These are phyloP conservation scores for Aeschynomene evenia DNA, from an alignment of 306 rosid species.

Conservation along the genomic window DNA sequence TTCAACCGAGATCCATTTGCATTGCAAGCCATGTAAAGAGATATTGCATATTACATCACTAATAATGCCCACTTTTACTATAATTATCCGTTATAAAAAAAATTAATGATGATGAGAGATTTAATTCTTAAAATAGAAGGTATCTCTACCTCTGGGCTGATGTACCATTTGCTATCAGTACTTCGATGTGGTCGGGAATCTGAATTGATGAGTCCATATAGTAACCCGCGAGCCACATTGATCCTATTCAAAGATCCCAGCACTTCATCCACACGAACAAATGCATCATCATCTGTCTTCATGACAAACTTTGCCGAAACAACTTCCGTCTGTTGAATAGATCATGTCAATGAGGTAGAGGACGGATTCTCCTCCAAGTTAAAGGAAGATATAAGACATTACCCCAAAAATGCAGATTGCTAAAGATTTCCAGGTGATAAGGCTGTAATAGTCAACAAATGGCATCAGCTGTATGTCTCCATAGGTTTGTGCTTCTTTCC, in stretches of 20 bases:
- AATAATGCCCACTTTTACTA: not conserved
- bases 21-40: not conserved
- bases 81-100: conserved; percentile 12
- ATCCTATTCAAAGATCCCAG: no score
- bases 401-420: conserved; percentile 97
- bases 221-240: conserved; percentile 61
- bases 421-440: conserved; percentile 95
- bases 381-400: conserved; percentile 41
- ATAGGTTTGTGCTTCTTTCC: no score
- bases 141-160: conserved; percentile 71
- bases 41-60: not conserved
- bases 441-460: conserved; percentile 94
- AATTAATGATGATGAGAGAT: not conserved
- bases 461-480: conserved; percentile 99
- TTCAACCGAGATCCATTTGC: not conserved
- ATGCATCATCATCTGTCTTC: no score
- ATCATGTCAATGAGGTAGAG: conserved; percentile 36
- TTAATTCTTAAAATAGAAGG: not conserved
- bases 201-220: conserved; percentile 90
- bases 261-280: no score
- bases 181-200: conserved; percentile 84
- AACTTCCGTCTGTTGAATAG: conserved; percentile 78
- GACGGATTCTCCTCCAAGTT: conserved; percentile 18
- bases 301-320: no score
- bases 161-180: conserved; percentile 94